These are phyloP conservation scores for Wickerhamiella allomyrinae DNA, from an alignment of 805 yeast species.

Conservation along the genomic window DNA sequence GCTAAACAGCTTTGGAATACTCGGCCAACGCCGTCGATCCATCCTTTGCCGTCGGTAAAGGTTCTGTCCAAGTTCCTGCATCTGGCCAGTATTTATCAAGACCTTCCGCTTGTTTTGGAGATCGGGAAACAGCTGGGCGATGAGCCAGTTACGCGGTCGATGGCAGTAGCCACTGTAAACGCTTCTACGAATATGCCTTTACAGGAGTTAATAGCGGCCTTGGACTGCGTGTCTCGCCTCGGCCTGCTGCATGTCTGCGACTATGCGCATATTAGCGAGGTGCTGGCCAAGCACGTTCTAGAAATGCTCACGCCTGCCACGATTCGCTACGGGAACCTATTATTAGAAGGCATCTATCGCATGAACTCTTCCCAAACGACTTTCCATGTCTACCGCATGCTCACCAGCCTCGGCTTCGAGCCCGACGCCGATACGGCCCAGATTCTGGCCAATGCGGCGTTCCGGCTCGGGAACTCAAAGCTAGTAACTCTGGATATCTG, in stretches of 20 bases:
- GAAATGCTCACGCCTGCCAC: not conserved
- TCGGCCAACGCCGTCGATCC: not conserved
- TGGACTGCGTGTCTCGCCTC: not conserved
- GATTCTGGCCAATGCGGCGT: constrained; percentile 17
- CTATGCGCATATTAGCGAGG: constrained; percentile 8
- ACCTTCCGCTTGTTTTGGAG: constrained; percentile 1
- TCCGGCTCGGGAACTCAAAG: constrained; percentile 21
- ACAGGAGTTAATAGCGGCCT: not conserved
- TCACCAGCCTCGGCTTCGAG: constrained; percentile 3
- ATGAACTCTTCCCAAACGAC: constrained; percentile 11
- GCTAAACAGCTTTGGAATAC: not conserved
- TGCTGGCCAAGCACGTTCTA: constrained; percentile 5
- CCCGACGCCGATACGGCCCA: constrained; percentile 12
- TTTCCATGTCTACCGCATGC: constrained; percentile 11
- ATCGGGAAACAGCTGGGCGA: constrained; percentile 3
- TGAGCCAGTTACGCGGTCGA: constrained; percentile 2
- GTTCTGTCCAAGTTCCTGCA: constrained; percentile 1
- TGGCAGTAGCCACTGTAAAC: constrained; percentile 7
- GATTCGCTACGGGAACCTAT: constrained; percentile 3
- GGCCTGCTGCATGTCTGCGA: constrained; percentile 1
- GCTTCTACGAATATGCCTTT: constrained; percentile 1
- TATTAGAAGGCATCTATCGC: constrained; percentile 10
- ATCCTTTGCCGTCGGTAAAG: not conserved
- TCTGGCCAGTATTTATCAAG: constrained; percentile 8
- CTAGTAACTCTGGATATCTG: constrained; percentile 17